A percentile compares a stretch with the other conserved stretches of the same genome.
These are phyloP conservation scores for Pseudogymnoascus pannorum DNA, from an alignment of 2,329 filamentous ascomycete genomes.

Conservation along the genomic window DNA sequence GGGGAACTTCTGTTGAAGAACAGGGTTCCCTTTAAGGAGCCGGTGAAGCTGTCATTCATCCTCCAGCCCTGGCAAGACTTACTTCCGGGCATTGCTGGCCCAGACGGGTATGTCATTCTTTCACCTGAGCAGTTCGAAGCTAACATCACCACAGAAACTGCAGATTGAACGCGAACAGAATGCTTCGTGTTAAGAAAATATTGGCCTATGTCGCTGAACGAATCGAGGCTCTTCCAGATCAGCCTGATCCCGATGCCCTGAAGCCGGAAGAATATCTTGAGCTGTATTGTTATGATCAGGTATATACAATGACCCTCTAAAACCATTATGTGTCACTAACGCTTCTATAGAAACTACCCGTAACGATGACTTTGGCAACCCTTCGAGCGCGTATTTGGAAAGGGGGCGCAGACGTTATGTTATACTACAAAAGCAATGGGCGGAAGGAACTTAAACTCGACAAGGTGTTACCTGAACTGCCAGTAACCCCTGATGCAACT, in stretches of 20 bases:
- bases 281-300: constrained; percentile 88
- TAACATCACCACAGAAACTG: constrained; percentile 52
- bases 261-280: constrained; percentile 91
- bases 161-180: constrained; percentile 89
- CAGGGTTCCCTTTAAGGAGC: constrained; percentile 76
- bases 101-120: constrained; percentile 51
- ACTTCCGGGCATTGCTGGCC: constrained; percentile 64
- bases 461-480: not conserved
- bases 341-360: constrained; percentile 45
- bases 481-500: not conserved
- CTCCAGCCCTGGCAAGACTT: constrained; percentile 72
- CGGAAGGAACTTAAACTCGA: constrained; percentile 30
- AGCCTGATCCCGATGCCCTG: constrained; percentile 51
- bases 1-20: constrained; percentile 82
- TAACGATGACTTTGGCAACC: constrained; percentile 88
- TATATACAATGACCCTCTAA: constrained; percentile 37
- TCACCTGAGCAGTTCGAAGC: not conserved
- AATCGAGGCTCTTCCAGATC: constrained; percentile 64
- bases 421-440: constrained; percentile 91
- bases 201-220: constrained; percentile 85
- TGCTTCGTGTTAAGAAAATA: constrained; percentile 94
- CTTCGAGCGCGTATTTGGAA: constrained; percentile 91
- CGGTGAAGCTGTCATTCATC: constrained; percentile 91
- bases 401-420: constrained; percentile 81
- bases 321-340: constrained; percentile 5